Evolutionary conservation across 2,329 filamentous ascomycete genomes (phyloP), one percentile per base, ranked within the genome.

Genomic region (Aquanectria penicillioides): DNA sequence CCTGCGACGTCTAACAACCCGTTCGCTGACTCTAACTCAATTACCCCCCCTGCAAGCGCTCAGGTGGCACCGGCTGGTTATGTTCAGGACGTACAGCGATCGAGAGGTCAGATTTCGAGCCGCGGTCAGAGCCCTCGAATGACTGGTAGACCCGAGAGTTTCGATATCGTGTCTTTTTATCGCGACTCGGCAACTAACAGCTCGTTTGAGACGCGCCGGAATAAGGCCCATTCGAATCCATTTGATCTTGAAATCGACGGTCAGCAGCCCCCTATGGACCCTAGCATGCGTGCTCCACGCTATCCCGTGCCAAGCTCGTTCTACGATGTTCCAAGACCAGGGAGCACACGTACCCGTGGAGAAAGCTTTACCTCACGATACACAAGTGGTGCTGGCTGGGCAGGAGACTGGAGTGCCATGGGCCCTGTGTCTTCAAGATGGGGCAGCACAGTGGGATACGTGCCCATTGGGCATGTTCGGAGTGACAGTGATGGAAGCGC

Each of bases 151-250:
- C 62, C 67, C 68, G 64, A 75, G 74, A 46, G 59, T 49, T 31
- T 62, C 37, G 26, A 43, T 29, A 22, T 22, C 18, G 37, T 31
- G 2, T 78, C 79, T 13, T 61, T 78, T 49, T 80, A 81, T 65
- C 77, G 80, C 34, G 78, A 81, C 25, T 76, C 69, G 15, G 68
- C 68, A 37, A 83, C 78, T 33, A 68, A 73, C n/a, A 73, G 74
- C 28, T 80, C 78, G n/a, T 77, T 81, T 8, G 78, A 77, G 38
- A 79, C 75, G 6, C 74, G 77, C 13, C 80, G 82, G 53, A 83
- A 82, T 66, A 86, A 85, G 67, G 86, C 87, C 70, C 83, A 86
- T 38, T 88, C 86, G 2, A 86, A 89, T 63, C 86, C 86, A 2
- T 89, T 89, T 67, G 87, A 89, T 64, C 77, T 89, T n/a, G 86